Evolutionary conservation across 2,329 filamentous ascomycete species (phyloP).

Genomic region (Pseudohalonectria lignicola): DNA sequence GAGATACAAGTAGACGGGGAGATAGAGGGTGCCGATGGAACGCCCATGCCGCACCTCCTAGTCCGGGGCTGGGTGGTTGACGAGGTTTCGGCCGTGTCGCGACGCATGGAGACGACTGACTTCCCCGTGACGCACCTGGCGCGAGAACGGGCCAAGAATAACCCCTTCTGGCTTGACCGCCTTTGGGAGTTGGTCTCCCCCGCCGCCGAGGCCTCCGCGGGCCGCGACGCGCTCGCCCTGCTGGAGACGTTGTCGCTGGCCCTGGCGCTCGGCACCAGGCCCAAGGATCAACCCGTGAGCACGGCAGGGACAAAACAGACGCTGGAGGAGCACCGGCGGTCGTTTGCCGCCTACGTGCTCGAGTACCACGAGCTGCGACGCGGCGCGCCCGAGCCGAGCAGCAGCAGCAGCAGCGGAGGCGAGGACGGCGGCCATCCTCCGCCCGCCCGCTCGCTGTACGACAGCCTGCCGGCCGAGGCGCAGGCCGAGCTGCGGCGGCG

Average conservation of each 20-base stretch:
- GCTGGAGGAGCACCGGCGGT: conserved; percentile 5
- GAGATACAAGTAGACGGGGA: conserved; percentile 4
- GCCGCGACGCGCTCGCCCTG: conserved; percentile 3
- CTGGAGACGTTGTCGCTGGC: conserved; percentile 8
- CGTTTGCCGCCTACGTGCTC: conserved; percentile 8
- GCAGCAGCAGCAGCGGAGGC: not conserved
- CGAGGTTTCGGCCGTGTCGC: conserved; percentile 7
- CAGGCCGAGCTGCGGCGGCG: conserved; percentile 7
- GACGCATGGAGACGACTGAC: conserved; percentile 9
- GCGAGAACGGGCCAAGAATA: conserved; percentile 6
- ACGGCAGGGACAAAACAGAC: conserved; percentile 3
- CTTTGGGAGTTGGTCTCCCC: conserved; percentile 6
- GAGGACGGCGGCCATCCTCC: conserved; percentile 1
- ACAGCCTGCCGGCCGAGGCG: conserved; percentile 5
- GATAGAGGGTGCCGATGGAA: conserved; percentile 2
- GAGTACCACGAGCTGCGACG: conserved; percentile 7
- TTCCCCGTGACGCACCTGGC: conserved; percentile 7
- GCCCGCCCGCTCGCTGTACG: conserved; percentile 5
- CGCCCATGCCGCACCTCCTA: conserved; percentile 6
- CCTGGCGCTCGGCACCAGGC: conserved; percentile 6
- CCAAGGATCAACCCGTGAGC: conserved; percentile 3
- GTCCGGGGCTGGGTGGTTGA: conserved; percentile 7
- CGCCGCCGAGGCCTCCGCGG: not conserved
- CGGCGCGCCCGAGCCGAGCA: not conserved
- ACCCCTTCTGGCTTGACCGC: conserved; percentile 9